Evolutionary conservation across 164 flowering plant genomes (phyloP), one percentile per base, ranked within the genome.

Genomic region (Warburgia ugandensis): DNA sequence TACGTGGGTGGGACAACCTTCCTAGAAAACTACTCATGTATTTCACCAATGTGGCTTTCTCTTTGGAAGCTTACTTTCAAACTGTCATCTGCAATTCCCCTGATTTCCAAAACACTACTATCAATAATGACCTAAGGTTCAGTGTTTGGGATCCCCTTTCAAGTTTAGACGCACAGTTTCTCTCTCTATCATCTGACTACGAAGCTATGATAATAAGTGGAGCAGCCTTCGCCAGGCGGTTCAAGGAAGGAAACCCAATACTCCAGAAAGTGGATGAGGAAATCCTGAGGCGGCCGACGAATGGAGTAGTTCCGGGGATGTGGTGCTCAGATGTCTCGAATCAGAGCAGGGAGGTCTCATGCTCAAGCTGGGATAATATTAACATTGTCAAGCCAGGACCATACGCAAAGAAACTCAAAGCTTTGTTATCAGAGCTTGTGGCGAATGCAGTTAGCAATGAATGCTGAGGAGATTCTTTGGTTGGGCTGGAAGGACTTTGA

Each of bases 321-420:
- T 77, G 82, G 82, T 74, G 82, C 29, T 35, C 9, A 0, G 27
- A 12, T 20, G 9, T 28, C 23, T 13, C 1, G 25, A 48, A 29
- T 70, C 56, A 70, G 16, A 76, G 80, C 45, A 60, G 60, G n/a
- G n/a, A n/a, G n/a, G n/a, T n/a, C n/a, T n/a, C 85, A 12, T 88
- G 94, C 70, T 77, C 95, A 2, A 74, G 67, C 11, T 87, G 92
- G 96, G 90, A 77, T 21, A 80, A 85, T 58, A 72, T 78, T 49
- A 81, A 87, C 60, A 63, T 71, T 13, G 20, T 86, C 44, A 74
- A 61, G 59, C 87, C 97, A 6, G 85, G 89, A 14, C 81, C 73
- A n/a, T 71, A 61, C 39, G 86, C 78, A 2, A 70, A 68, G 63
- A 80, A 55, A 62, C 64, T 88, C 17, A 65, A 55, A 22, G 69